Conservation (phyloP, 352 stramenopile genomes). For the Phytopythium kandeliae region DNA sequence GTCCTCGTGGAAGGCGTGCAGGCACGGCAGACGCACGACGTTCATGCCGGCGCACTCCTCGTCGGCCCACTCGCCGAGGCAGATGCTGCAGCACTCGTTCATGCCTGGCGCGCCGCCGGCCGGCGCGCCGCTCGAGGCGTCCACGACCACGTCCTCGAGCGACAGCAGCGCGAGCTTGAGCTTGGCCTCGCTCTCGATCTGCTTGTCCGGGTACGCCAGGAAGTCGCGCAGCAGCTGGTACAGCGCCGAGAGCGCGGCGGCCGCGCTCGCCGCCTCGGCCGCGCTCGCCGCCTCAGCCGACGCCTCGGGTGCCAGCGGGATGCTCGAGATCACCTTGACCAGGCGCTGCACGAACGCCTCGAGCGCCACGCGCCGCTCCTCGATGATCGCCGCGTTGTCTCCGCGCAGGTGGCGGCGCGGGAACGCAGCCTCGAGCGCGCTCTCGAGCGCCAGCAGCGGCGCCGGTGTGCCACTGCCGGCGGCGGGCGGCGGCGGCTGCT, state of each 20-base stretch:
- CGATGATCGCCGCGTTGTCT: constrained; percentile 73
- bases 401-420: constrained; percentile 65
- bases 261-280: constrained; percentile 24
- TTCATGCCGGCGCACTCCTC: constrained; percentile 78
- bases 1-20: constrained; percentile 84
- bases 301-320: constrained; percentile 44
- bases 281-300: too few species aligned
- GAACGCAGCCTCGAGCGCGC: constrained; percentile 45
- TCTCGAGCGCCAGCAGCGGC: constrained; percentile 46
- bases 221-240: constrained; percentile 79
- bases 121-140: constrained; percentile 57
- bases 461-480: constrained; percentile 9
- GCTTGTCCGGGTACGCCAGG: constrained; percentile 79
- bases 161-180: constrained; percentile 78
- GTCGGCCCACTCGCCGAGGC: constrained; percentile 75
- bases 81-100: constrained; percentile 84
- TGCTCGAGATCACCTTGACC: constrained; percentile 76
- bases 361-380: constrained; percentile 55
- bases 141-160: constrained; percentile 78
- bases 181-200: constrained; percentile 83
- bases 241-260: constrained; percentile 43
- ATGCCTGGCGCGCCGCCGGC: constrained; percentile 33
- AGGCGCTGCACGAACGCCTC: constrained; percentile 78
- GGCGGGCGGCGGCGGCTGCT: constrained; percentile 6
- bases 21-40: constrained; percentile 77